Evolutionary conservation across 352 stramenopile genomes (phyloP).

Genomic region (Pythium coloratum): DNA sequence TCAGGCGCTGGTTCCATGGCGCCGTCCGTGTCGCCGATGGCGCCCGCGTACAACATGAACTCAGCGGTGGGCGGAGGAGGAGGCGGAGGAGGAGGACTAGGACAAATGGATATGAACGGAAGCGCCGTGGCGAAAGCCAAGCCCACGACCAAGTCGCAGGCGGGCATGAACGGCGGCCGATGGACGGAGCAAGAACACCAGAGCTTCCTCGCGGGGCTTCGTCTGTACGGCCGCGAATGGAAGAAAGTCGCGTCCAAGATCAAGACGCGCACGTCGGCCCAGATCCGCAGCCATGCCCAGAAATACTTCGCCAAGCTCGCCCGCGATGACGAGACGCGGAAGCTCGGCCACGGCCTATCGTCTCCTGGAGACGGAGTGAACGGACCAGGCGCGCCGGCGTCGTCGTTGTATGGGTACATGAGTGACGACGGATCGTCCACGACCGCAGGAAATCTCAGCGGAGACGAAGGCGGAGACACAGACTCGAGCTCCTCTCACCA

Average conservation of each 20-base stretch:
- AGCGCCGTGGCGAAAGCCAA: conserved; percentile 28
- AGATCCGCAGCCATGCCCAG: conserved; percentile 84
- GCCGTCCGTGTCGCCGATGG: conserved; percentile 19
- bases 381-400: neutral
- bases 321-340: conserved; percentile 70
- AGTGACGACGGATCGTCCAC: conserved; percentile 62
- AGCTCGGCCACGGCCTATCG: conserved; percentile 33
- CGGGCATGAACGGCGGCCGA: conserved; percentile 86
- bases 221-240: conserved; percentile 96
- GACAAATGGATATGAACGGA: neutral
- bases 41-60: neutral
- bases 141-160: conserved; percentile 45
- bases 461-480: conserved; percentile 42
- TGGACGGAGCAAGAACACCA: conserved; percentile 96
- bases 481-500: conserved; percentile 27
- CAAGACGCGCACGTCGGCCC: conserved; percentile 83
- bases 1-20: neutral
- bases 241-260: conserved; percentile 94
- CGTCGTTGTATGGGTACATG: conserved; percentile 44
- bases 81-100: neutral
- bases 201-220: conserved; percentile 92
- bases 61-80: neutral
- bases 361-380: neutral
- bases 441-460: conserved; percentile 46
- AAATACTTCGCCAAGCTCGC: conserved; percentile 89